Conservation (phyloP, 345 rosid species). For the Turnera subulata region DNA sequence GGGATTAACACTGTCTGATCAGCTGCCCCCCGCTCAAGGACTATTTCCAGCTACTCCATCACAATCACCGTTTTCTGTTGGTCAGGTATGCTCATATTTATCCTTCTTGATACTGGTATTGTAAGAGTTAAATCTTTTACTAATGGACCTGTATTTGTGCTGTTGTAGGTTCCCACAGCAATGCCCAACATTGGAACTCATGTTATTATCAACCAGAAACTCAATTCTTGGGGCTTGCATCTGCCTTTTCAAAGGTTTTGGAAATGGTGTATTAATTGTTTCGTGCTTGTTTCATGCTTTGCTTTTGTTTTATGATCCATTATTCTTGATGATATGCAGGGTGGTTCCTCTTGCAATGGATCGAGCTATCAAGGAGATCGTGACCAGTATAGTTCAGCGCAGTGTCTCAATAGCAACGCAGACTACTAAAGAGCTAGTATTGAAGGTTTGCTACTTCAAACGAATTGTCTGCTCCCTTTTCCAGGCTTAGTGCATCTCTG, state of each 20-base stretch:
- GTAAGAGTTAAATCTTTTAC: conserved; percentile 1
- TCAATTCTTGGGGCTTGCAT: conserved; percentile 62
- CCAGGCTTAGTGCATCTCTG: conserved; percentile 6
- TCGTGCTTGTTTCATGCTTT: background rate
- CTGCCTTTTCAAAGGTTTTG: conserved; percentile 89
- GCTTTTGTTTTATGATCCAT: background rate
- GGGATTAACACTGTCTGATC: conserved; percentile 72
- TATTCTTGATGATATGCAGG: conserved; percentile 32
- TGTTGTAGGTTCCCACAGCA: conserved; percentile 61
- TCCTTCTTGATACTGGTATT: background rate
- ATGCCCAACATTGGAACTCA: conserved; percentile 75
- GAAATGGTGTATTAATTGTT: background rate
- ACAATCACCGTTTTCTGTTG: conserved; percentile 60
- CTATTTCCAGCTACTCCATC: conserved; percentile 72
- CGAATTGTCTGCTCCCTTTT: conserved; percentile 4
- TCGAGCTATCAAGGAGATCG: conserved; percentile 92
- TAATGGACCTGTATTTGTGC: conserved; percentile 13
- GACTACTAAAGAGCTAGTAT: conserved; percentile 94
- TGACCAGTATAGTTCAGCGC: conserved; percentile 85
- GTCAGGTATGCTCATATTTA: conserved; percentile 50
- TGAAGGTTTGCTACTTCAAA: conserved; percentile 59
- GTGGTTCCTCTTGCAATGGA: conserved; percentile 92
- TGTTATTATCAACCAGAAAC: conserved; percentile 81
- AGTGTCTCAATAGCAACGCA: conserved; percentile 98
- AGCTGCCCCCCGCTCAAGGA: conserved; percentile 76